Base-by-base conservation (phyloP, 768 basidiomycete species). In the Psilocybe cubensis region DNA sequence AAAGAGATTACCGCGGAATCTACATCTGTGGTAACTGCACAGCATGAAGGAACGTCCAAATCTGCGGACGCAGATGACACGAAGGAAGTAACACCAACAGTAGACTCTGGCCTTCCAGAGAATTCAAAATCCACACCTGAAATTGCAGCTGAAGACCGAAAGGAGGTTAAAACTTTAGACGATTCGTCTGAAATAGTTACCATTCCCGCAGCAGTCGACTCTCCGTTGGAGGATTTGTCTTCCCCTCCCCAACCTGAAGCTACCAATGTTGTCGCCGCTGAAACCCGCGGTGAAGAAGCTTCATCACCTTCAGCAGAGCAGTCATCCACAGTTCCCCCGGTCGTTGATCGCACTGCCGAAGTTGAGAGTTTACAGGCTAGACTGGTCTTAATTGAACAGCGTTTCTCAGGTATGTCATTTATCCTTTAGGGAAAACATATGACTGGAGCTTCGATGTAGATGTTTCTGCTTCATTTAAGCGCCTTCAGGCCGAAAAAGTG, bases 381-480 rank as follows among this genome's bases (percentile, higher is more conserved):
- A 41, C 72, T 94, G 56, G 86, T 81, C 66, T 75, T 88, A 33
- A 81, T 92, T 2, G 91, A 94, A 63, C 85, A 91, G 68, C 80
- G 87, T n/a, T 92, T 94, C 66, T 63, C 85, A 59, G 91, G 92
- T 88, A 68, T 58, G 70, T 54, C 18, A 53, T 11, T n/a, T 17
- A 33, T 18, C 31, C n/a, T 31, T 14, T 5, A 7, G 18, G 20
- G 2, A 9, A 42, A n/a, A 31, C 25, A 14, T 45, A 25, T 29
- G 47, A 29, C 25, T 50, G 60, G 48, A 54, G 49, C 58, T 52
- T 64, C 50, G n/a, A n/a, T n/a, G n/a, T 47, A 94, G 92, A 92
- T 66, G 83, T 94, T 2, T 90, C 91, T 9, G 82, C 77, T 3
- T 91, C 92, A 10, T 91, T 89, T 76, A 87, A 89, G 68, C 79